Evolutionary conservation across 352 stramenopile species (phyloP).

Genomic region (Globisporangium abappressorium): DNA sequence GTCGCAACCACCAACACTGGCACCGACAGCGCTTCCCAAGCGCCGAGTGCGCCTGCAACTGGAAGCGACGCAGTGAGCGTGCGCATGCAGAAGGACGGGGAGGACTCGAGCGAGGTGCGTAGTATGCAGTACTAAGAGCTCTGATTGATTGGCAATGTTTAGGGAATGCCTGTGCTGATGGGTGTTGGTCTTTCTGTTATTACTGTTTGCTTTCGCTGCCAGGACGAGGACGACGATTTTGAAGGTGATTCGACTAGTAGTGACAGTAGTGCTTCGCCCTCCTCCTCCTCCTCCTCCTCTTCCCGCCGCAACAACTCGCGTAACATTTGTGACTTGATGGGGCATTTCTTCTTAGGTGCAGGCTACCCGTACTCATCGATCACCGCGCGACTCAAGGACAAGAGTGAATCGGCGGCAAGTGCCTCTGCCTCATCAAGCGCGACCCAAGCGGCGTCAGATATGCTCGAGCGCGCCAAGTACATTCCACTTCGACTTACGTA

Average conservation of each 20-base stretch:
- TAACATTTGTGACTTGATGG: conserved; percentile 90
- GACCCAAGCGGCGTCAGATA: conserved; percentile 21
- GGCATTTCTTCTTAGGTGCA: conserved; percentile 81
- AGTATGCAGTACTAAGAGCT: background rate
- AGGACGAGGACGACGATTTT: conserved; percentile 27
- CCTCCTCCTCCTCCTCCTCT: conserved; percentile 34
- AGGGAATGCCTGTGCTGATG: background rate
- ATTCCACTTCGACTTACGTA: conserved; percentile 95
- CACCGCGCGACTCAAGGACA: conserved; percentile 14
- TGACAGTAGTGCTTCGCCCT: conserved; percentile 25
- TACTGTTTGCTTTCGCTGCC: background rate
- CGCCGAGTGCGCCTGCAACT: background rate
- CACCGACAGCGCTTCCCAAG: background rate
- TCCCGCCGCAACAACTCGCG: conserved; percentile 31
- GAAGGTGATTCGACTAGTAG: conserved; percentile 43
- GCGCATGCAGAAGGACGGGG: conserved; percentile 19
- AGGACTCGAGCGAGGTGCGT: conserved; percentile 20
- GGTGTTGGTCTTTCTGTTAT: background rate
- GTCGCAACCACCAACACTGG: conserved; percentile 8
- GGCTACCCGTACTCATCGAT: conserved; percentile 26
- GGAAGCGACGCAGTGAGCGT: background rate
- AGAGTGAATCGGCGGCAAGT: background rate
- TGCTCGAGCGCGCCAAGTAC: conserved; percentile 93
- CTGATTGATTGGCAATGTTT: background rate
- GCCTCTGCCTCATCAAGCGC: background rate